Evolutionary conservation across 2,329 filamentous ascomycete species (phyloP).

Genomic region (Phaeosphaeria sp.): DNA sequence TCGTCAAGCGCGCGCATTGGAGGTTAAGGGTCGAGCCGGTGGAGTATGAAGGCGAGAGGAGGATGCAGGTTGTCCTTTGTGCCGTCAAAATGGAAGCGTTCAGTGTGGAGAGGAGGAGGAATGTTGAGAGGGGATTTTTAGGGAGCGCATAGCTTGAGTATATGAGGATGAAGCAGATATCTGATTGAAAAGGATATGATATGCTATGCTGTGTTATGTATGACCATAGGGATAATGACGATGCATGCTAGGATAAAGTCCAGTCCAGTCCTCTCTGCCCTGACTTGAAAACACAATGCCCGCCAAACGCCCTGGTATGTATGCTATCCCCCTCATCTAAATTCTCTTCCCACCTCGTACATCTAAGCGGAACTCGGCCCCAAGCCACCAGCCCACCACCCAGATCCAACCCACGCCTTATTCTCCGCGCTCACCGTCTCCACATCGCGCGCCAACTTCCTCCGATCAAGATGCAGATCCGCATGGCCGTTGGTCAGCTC

Average conservation of each 20-base stretch:
- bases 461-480: conserved; percentile 48
- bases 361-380: conserved; percentile 13
- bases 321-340: neutral
- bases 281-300: neutral
- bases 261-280: neutral
- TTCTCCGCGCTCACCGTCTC: conserved; percentile 41
- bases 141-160: conserved; percentile 11
- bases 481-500: conserved; percentile 45
- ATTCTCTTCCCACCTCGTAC: neutral
- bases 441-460: conserved; percentile 36
- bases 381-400: conserved; percentile 47
- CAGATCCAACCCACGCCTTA: conserved; percentile 38
- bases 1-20: conserved; percentile 50
- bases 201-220: neutral
- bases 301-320: neutral
- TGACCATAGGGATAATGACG: neutral
- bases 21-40: conserved; percentile 63
- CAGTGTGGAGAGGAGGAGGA: conserved; percentile 70
- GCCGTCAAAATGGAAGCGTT: conserved; percentile 79
- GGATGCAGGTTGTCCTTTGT: conserved; percentile 74
- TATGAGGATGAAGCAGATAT: neutral
- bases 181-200: neutral
- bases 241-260: neutral
- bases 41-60: conserved; percentile 49
- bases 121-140: conserved; percentile 70